Conservation (phyloP, 371 early-diverging fungal species). For the Thermomucor indicae-seudaticae region DNA sequence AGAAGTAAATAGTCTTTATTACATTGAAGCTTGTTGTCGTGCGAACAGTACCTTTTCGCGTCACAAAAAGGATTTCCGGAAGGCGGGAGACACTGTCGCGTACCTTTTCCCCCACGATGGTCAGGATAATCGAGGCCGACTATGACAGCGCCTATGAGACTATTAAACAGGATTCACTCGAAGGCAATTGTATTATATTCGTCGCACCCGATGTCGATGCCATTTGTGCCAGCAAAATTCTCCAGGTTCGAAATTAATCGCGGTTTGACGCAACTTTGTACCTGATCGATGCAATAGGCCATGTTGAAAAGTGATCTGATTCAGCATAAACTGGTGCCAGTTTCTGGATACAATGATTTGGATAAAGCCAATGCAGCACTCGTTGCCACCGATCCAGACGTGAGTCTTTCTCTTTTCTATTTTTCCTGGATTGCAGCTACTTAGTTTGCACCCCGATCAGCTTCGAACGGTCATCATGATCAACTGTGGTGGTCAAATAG, state of each 20-base stretch:
- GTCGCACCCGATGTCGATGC: conserved; percentile 83
- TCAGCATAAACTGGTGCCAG: conserved; percentile 75
- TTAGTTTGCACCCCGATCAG: neutral
- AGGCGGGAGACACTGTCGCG: no score
- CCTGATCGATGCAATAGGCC: conserved; percentile 24
- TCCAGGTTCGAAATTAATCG: conserved; percentile 50
- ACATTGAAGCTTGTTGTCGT: no score
- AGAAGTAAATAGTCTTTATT: no score
- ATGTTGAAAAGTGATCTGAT: conserved; percentile 74
- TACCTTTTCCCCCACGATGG: conserved; percentile 23
- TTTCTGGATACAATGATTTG: conserved; percentile 68
- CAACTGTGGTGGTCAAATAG: conserved; percentile 84
- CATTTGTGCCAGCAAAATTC: conserved; percentile 79
- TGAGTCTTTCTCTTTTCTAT: conserved; percentile 1
- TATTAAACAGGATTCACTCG: conserved; percentile 39
- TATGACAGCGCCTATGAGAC: conserved; percentile 44
- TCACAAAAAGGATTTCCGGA: no score
- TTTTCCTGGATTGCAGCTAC: neutral
- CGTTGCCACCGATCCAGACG: conserved; percentile 33
- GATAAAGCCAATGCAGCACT: conserved; percentile 45
- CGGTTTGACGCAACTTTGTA: neutral
- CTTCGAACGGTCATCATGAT: conserved; percentile 74
- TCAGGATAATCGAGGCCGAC: conserved; percentile 29
- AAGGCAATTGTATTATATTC: conserved; percentile 62
- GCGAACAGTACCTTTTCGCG: no score